Evolutionary conservation across 306 rosid genomes (phyloP), one percentile per base, ranked within the genome.

Genomic region (Fragaria nilgerrensis): DNA sequence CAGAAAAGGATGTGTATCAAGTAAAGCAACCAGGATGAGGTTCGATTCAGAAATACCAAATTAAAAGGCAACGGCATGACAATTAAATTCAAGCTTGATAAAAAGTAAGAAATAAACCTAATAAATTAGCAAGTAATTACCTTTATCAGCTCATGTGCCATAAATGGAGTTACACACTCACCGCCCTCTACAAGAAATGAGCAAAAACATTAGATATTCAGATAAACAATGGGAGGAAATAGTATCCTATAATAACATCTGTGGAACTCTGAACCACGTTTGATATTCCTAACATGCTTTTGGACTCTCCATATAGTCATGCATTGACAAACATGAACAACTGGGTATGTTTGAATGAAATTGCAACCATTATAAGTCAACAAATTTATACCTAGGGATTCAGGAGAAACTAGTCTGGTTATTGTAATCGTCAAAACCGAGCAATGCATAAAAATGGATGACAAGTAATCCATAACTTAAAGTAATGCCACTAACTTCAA

Each of bases 81-180:
- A 1, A 37, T 22, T 53, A 2, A 53, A 36, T 39, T 58, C 27
- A 17, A 56, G 50, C 55, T 50, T 34, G 2, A n/a, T 14, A 47
- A 27, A 37, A 39, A 58, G 5, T 22, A 39, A 34, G 12, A 70
- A 1, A 15, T 25, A n/a, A 36, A 59, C 36, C 36, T 59, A 59
- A 6, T 2, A n/a, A 9, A 49, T 17, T 49, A 49, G 53, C 19
- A 53, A 62, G 69, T 32, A 64, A 81, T 74, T 83, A 89, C 97
- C 96, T 89, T 92, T 84, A 94, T 89, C 66, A 92, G 77, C 65
- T 90, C 82, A 78, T 89, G 82, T 25, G 98, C 97, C 87, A 92
- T 89, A 13, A 74, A 49, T 22, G 96, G 97, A 70, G 95, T 94
- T 72, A 94, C 76, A n/a, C n/a, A 74, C 84, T 92, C 81, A 94